Evolutionary conservation across 768 basidiomycete genomes (phyloP).

Genomic region (Gloeophyllum trabeum): DNA sequence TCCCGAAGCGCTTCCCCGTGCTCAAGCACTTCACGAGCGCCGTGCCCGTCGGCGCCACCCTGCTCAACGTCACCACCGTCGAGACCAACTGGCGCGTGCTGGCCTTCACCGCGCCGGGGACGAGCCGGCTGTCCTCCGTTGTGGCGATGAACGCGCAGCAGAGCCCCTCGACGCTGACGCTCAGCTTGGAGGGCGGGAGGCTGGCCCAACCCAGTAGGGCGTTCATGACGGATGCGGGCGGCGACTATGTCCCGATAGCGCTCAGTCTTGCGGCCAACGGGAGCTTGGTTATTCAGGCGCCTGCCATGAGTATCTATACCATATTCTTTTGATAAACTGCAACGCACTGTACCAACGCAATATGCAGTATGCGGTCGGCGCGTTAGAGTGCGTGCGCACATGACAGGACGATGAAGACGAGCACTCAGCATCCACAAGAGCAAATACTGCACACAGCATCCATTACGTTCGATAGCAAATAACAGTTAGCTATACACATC

Average conservation of each 20-base stretch:
- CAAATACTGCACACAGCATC: no score
- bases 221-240: neutral
- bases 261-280: neutral
- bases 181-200: neutral
- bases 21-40: conserved; percentile 13
- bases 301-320: neutral
- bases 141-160: neutral
- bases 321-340: neutral
- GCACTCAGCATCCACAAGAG: no score
- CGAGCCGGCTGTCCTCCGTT: neutral
- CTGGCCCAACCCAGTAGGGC: neutral
- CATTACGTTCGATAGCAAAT: no score
- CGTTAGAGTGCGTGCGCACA: no score
- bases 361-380: no score
- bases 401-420: no score
- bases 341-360: no score
- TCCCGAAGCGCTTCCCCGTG: conserved; percentile 13
- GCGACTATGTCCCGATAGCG: neutral
- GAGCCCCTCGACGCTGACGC: neutral
- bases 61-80: neutral
- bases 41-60: neutral
- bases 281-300: neutral
- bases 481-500: no score
- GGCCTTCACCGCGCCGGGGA: neutral
- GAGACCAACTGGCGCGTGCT: neutral